Conservation (phyloP, 768 basidiomycete species). For the Calvatia gigantea region DNA sequence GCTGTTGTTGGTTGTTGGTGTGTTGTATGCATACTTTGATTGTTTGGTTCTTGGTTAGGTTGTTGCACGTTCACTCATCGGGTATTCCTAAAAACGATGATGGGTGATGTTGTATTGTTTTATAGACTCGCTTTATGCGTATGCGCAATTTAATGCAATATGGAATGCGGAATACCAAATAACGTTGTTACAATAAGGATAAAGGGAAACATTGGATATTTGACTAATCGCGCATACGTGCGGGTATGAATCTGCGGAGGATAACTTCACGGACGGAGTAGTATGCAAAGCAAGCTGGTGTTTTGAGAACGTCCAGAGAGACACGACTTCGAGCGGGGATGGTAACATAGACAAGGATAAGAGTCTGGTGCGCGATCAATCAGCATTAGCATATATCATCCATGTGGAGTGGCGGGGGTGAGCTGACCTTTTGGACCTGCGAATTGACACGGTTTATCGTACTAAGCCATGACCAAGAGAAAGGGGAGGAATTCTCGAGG, state of each 20-base stretch:
- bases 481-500: slow-evolving; percentile 65
- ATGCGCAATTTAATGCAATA: neutral
- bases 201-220: neutral
- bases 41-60: neutral
- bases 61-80: neutral
- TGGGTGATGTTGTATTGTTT: neutral
- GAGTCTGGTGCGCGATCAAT: slow-evolving; percentile 54
- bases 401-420: neutral
- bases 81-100: neutral
- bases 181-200: neutral
- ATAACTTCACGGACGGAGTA: slow-evolving; percentile 86
- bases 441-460: slow-evolving; percentile 96
- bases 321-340: slow-evolving; percentile 75
- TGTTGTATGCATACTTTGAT: neutral
- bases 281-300: slow-evolving; percentile 71
- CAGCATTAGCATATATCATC: neutral
- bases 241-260: slow-evolving; percentile 83
- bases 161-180: neutral
- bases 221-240: slow-evolving; percentile 80
- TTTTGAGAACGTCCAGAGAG: slow-evolving; percentile 46
- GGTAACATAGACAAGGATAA: slow-evolving; percentile 87
- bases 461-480: slow-evolving; percentile 94
- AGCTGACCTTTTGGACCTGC: slow-evolving; percentile 87
- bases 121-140: neutral
- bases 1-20: neutral